Percentiles rank a stretch among this genome's conserved stretches.
These are phyloP conservation scores for Phenoliferia sp. DNA, from an alignment of 1,284 basidiomycete species.

Conservation along the genomic window DNA sequence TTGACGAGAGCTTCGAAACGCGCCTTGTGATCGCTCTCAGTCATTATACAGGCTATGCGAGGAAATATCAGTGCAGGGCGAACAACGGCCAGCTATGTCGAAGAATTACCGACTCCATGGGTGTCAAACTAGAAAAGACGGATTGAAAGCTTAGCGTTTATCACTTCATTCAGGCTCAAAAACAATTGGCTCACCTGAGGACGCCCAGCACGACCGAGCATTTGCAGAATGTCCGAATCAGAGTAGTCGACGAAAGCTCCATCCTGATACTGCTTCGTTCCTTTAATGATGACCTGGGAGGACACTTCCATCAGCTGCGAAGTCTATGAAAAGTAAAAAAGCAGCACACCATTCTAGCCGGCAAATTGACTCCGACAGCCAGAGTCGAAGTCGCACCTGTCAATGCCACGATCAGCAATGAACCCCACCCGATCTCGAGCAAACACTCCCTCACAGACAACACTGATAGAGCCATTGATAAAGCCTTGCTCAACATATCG, in stretches of 20 bases:
- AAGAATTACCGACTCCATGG: conserved; percentile 33
- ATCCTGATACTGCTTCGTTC: conserved; percentile 57
- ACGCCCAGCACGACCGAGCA: conserved; percentile 63
- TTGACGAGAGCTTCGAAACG: conserved; percentile 56
- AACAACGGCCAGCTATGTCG: not conserved
- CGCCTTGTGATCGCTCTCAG: conserved; percentile 63
- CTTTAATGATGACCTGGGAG: conserved; percentile 64
- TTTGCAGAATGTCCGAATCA: conserved; percentile 64
- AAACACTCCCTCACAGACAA: conserved; percentile 55
- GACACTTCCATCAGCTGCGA: conserved; percentile 54
- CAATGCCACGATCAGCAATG: not conserved
- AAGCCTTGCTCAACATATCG: conserved; percentile 65
- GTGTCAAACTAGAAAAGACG: no score
- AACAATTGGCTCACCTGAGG: no score
- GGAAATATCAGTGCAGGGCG: not conserved
- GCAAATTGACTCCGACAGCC: conserved; percentile 79
- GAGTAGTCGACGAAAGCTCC: conserved; percentile 61
- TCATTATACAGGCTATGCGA: conserved; percentile 67
- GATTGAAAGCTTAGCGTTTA: no score
- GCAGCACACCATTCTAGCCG: conserved; percentile 36
- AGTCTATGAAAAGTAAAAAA: conserved; percentile 4
- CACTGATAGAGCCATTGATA: conserved; percentile 57
- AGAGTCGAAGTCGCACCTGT: conserved; percentile 56
- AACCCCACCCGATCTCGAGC: conserved; percentile 41
- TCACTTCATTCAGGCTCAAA: no score